Evolutionary conservation across 169 alveolate species (phyloP).

Genomic region (Pseudocohnilembus persalinus): DNA sequence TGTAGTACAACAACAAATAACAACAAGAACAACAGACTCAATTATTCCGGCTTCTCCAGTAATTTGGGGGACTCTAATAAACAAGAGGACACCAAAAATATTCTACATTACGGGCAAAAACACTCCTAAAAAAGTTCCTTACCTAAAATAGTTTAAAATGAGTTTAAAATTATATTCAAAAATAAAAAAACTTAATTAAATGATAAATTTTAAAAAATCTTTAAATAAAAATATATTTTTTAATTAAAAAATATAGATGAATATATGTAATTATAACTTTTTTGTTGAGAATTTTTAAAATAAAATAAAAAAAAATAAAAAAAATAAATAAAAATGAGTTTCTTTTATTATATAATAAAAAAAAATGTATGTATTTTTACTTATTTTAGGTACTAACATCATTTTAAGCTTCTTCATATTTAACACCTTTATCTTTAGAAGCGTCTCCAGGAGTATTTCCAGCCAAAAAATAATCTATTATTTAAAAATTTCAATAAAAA

Average conservation of each 20-base stretch:
- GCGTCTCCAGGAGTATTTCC: not conserved
- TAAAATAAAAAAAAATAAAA: too few species aligned
- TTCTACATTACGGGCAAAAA: slow-evolving; percentile 68
- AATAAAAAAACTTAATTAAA: too few species aligned
- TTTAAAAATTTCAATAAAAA: too few species aligned
- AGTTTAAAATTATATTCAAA: too few species aligned
- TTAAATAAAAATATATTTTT: too few species aligned
- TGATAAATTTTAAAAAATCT: too few species aligned
- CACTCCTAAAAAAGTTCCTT: slow-evolving; percentile 38
- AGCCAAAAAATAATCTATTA: not conserved
- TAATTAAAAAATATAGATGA: too few species aligned
- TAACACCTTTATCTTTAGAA: not conserved
- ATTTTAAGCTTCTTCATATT: not conserved
- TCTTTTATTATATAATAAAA: too few species aligned
- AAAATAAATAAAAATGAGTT: too few species aligned
- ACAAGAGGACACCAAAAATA: slow-evolving; percentile 71
- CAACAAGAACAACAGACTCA: slow-evolving; percentile 38
- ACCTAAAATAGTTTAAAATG: not conserved
- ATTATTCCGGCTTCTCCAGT: slow-evolving; percentile 74
- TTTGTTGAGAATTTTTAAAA: too few species aligned
- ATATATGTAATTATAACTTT: too few species aligned
- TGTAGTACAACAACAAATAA: slow-evolving; percentile 46
- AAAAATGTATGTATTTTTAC: too few species aligned
- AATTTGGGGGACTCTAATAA: slow-evolving; percentile 64
- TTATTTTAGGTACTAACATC: not conserved